Conservation (phyloP, 208 protist species). For the Crithidia mellificae region DNA sequence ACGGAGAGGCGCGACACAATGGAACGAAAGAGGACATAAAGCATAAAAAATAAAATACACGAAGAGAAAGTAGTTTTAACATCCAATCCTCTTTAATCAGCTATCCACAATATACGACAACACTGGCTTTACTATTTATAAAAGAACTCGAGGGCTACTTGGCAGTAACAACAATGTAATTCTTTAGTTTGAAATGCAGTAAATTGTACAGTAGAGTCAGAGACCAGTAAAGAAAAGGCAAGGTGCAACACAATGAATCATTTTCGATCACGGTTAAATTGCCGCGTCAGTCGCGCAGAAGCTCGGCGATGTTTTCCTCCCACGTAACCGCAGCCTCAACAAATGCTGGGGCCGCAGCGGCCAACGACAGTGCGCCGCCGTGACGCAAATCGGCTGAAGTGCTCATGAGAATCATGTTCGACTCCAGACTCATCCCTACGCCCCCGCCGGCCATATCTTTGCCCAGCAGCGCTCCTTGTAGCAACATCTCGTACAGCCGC, state of each 20-base stretch:
- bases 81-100: too few relatives aligned
- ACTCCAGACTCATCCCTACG: conserved; percentile 66
- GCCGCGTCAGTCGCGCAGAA: conserved; percentile 4
- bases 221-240: not conserved
- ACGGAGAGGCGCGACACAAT: too few relatives aligned
- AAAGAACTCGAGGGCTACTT: too few relatives aligned
- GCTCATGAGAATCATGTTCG: conserved; percentile 76
- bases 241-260: too few relatives aligned
- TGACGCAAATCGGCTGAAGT: conserved; percentile 62
- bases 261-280: too few relatives aligned
- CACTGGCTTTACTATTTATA: too few relatives aligned
- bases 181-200: not conserved
- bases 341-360: conserved; percentile 51
- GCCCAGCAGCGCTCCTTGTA: conserved; percentile 78
- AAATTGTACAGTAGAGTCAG: not conserved
- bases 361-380: conserved; percentile 50
- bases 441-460: conserved; percentile 77
- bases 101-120: too few relatives aligned
- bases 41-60: too few relatives aligned
- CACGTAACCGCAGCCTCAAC: conserved; percentile 48
- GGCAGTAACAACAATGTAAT: too few relatives aligned
- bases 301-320: conserved; percentile 21
- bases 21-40: too few relatives aligned
- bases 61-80: too few relatives aligned
- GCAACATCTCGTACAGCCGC: conserved; percentile 67